phyloP scores from a whole-genome alignment of 441 rosid genomes.

The Dalechampia spathulata region DNA sequence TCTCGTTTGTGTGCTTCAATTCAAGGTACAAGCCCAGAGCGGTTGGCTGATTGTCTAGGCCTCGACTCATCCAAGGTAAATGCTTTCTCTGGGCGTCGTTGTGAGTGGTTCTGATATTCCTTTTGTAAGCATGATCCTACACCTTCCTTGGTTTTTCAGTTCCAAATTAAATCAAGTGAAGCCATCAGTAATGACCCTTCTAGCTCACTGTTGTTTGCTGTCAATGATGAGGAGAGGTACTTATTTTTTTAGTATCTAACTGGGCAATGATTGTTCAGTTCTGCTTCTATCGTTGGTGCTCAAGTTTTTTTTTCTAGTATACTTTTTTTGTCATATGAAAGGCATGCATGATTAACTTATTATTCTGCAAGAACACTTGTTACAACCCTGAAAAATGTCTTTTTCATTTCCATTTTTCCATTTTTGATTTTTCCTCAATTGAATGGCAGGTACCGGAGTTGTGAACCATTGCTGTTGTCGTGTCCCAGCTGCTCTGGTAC shows the following conservation, averaged over 20 bases:
- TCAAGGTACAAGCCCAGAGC: constrained; percentile 94
- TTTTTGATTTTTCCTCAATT: not conserved
- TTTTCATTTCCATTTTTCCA: constrained; percentile 4
- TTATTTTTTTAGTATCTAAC: constrained; percentile 5
- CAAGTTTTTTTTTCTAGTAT: too few relatives aligned
- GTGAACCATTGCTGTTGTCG: constrained; percentile 68
- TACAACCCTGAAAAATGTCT: not conserved
- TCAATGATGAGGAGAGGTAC: constrained; percentile 80
- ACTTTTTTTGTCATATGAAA: too few relatives aligned
- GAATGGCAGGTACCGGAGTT: constrained; percentile 57
- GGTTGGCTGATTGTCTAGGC: constrained; percentile 94
- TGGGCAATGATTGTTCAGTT: constrained; percentile 1
- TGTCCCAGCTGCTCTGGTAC: constrained; percentile 83
- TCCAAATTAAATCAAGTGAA: constrained; percentile 54
- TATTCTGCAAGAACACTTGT: too few relatives aligned
- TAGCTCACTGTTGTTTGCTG: constrained; percentile 47
- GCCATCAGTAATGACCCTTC: constrained; percentile 44
- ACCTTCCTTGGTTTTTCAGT: constrained; percentile 39
- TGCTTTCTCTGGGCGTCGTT: constrained; percentile 11
- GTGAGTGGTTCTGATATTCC: constrained; percentile 6
- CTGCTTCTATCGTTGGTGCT: not conserved
- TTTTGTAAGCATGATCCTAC: constrained; percentile 6
- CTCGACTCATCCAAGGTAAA: constrained; percentile 93
- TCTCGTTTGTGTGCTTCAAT: constrained; percentile 91
- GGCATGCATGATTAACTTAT: too few relatives aligned